Percentiles rank a stretch among this genome's conserved stretches.
These are phyloP conservation scores for Leptosphaerulina australis DNA, from an alignment of 2,329 filamentous ascomycete genomes.

Conservation along the genomic window DNA sequence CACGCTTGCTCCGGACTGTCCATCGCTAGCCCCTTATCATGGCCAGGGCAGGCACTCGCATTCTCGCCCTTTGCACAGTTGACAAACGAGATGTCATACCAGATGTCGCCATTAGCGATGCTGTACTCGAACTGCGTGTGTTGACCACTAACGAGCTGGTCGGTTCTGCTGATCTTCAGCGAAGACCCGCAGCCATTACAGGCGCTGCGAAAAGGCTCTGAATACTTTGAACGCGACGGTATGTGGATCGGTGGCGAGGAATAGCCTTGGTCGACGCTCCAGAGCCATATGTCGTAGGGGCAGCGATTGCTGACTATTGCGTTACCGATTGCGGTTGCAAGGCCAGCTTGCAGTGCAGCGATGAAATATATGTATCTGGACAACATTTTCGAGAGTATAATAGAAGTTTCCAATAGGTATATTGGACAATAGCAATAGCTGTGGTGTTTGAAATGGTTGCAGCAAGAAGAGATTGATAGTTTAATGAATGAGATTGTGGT, in stretches of 20 bases:
- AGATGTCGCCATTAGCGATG: constrained; percentile 26
- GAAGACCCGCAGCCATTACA: constrained; percentile 29
- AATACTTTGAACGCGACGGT: constrained; percentile 27
- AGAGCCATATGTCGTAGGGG: constrained; percentile 36
- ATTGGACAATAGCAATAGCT: not conserved
- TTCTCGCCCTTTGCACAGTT: constrained; percentile 33
- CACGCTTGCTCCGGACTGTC: constrained; percentile 21
- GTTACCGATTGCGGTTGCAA: constrained; percentile 29
- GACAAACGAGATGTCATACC: constrained; percentile 40
- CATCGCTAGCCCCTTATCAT: constrained; percentile 31
- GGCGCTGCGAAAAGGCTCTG: constrained; percentile 25
- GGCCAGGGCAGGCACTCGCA: constrained; percentile 30
- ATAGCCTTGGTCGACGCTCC: constrained; percentile 25
- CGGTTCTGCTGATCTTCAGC: constrained; percentile 35
- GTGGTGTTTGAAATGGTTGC: not conserved
- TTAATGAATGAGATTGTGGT: constrained; percentile 1
- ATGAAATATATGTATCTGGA: constrained; percentile 25
- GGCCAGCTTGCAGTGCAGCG: constrained; percentile 25
- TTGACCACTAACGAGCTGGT: constrained; percentile 24
- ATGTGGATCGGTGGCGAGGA: constrained; percentile 19
- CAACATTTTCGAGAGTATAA: constrained; percentile 21
- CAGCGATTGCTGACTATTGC: constrained; percentile 35
- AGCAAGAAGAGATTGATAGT: not conserved
- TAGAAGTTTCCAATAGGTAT: not conserved
- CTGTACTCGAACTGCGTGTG: constrained; percentile 41